These are phyloP conservation scores for Knoxia roxburghii DNA, from an alignment of 257 asterid species.

Conservation along the genomic window DNA sequence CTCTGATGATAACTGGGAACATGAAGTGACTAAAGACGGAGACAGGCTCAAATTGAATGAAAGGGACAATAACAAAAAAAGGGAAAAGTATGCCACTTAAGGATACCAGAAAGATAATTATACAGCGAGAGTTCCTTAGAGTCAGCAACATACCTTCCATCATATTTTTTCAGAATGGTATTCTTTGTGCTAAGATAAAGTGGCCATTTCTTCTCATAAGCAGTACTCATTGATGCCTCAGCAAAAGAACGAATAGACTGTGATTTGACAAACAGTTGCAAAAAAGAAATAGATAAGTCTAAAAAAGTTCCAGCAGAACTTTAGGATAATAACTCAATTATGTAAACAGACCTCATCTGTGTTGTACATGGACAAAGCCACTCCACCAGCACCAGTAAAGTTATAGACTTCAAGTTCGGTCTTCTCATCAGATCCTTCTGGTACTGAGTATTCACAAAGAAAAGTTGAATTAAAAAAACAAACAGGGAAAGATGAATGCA, in stretches of 20 bases:
- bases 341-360: slow-evolving; percentile 83
- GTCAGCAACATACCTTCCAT: slow-evolving; percentile 63
- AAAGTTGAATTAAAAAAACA: slow-evolving; percentile 8
- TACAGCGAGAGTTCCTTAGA: neutral
- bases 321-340: neutral
- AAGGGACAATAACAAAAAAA: neutral
- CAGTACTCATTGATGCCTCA: slow-evolving; percentile 91
- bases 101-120: neutral
- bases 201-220: slow-evolving; percentile 93
- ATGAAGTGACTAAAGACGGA: neutral
- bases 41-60: neutral
- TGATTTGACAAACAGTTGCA: slow-evolving; percentile 16
- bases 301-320: neutral
- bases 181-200: slow-evolving; percentile 97
- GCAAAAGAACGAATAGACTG: slow-evolving; percentile 88
- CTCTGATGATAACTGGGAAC: neutral
- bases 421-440: slow-evolving; percentile 72
- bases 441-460: slow-evolving; percentile 44
- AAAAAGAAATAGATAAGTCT: slow-evolving; percentile 3
- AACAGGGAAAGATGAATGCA: neutral
- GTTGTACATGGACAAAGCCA: slow-evolving; percentile 96
- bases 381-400: slow-evolving; percentile 97
- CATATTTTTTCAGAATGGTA: slow-evolving; percentile 93
- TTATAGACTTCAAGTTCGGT: slow-evolving; percentile 81
- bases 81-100: neutral